phyloP scores from a whole-genome alignment of 108 stramenopile species.

The Skeletonema grethae region DNA sequence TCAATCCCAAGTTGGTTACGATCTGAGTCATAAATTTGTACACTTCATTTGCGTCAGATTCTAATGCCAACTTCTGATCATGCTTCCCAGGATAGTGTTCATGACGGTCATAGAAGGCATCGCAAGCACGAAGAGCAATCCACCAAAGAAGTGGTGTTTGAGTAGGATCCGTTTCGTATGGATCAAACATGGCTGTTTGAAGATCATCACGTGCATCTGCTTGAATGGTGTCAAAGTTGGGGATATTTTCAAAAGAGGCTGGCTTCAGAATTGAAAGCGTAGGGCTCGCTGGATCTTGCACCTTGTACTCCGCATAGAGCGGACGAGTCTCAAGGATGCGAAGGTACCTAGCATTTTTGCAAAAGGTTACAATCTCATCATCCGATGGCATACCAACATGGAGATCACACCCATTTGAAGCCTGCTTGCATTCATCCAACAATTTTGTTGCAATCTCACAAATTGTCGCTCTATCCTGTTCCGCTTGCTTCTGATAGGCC shows the following conservation, averaged over 20 bases:
- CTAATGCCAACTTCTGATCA: conserved; percentile 52
- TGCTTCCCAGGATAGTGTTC: conserved; percentile 77
- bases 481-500: conserved; percentile 74
- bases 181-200: conserved; percentile 55
- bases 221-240: conserved; percentile 32
- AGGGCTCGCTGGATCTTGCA: conserved; percentile 41
- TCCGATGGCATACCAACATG: conserved; percentile 41
- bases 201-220: conserved; percentile 51
- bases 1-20: conserved; percentile 45
- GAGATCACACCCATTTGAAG: conserved; percentile 17
- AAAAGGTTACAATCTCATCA: conserved; percentile 70
- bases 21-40: conserved; percentile 54
- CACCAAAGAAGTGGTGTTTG: conserved; percentile 86
- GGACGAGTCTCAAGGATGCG: conserved; percentile 64
- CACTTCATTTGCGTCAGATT: conserved; percentile 60
- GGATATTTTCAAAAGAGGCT: background rate
- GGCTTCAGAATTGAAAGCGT: conserved; percentile 13
- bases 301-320: conserved; percentile 51
- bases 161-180: conserved; percentile 68
- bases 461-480: conserved; percentile 58
- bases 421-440: conserved; percentile 32
- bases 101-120: conserved; percentile 65
- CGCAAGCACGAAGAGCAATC: conserved; percentile 78
- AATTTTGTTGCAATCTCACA: conserved; percentile 7
- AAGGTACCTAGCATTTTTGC: conserved; percentile 73